Conservation (phyloP, 129 eudicot species). For the Erigeron canadensis region DNA sequence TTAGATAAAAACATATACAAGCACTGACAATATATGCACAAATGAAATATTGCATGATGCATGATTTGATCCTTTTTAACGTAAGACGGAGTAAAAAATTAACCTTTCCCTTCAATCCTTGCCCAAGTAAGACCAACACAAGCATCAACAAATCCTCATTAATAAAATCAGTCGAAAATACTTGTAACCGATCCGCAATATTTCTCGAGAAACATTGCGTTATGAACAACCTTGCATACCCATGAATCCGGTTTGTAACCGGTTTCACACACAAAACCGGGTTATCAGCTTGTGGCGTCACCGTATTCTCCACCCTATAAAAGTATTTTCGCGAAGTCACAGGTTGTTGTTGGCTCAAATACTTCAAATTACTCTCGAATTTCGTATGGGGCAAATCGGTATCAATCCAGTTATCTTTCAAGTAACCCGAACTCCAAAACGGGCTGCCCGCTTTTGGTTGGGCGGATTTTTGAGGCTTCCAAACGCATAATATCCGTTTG, state of each 20-base stretch:
- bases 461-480: conserved; percentile 88
- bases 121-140: conserved; percentile 81
- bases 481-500: conserved; percentile 72
- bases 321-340: conserved; percentile 57
- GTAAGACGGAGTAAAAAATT: not conserved
- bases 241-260: conserved; percentile 78
- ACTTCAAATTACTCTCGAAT: conserved; percentile 83
- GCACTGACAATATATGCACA: not conserved
- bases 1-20: not conserved
- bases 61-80: not conserved
- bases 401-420: conserved; percentile 96
- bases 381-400: conserved; percentile 85
- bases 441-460: conserved; percentile 72
- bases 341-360: conserved; percentile 60
- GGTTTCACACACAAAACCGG: conserved; percentile 84
- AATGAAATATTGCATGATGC: not conserved
- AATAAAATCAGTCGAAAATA: conserved; percentile 75
- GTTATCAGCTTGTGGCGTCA: conserved; percentile 90
- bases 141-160: conserved; percentile 82
- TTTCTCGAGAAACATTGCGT: conserved; percentile 58
- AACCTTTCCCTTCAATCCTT: conserved; percentile 73
- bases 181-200: conserved; percentile 62
- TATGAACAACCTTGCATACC: conserved; percentile 69
- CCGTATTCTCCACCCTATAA: conserved; percentile 95
- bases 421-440: conserved; percentile 67